phyloP scores from a whole-genome alignment of 164 flowering plant genomes.

The Aristolochia californica region DNA sequence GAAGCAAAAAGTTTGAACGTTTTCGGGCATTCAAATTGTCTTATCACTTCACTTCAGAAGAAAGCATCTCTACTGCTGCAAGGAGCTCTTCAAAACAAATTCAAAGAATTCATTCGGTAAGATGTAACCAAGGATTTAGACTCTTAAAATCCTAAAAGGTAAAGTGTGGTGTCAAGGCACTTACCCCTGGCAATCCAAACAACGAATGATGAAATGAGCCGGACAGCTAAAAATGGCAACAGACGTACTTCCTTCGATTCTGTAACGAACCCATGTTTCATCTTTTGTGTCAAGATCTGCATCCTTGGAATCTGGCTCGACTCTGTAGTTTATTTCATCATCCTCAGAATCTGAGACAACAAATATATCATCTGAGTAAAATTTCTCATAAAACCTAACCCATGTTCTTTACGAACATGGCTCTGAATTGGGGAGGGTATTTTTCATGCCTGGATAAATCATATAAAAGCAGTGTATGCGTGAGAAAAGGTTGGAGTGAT shows the following conservation, averaged over 20 bases:
- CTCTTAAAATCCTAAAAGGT: neutral
- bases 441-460: slow-evolving; percentile 68
- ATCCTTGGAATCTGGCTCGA: slow-evolving; percentile 72
- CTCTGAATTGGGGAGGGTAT: slow-evolving; percentile 67
- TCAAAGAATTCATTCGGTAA: too few relatives aligned
- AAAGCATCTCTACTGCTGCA: too few relatives aligned
- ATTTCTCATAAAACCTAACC: too few relatives aligned
- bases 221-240: slow-evolving; percentile 89
- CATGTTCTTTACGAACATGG: slow-evolving; percentile 48
- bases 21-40: too few relatives aligned
- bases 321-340: too few relatives aligned
- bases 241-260: slow-evolving; percentile 40
- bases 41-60: too few relatives aligned
- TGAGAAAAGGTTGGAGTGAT: neutral
- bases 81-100: too few relatives aligned
- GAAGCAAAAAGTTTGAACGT: too few relatives aligned
- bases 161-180: neutral
- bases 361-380: neutral
- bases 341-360: slow-evolving; percentile 56
- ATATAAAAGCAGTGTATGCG: neutral
- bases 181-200: slow-evolving; percentile 77
- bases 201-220: slow-evolving; percentile 80
- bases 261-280: slow-evolving; percentile 53
- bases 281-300: slow-evolving; percentile 55
- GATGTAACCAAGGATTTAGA: neutral